phyloP scores from a whole-genome alignment of 805 yeast genomes.

The Metschnikowia cerradonensis region DNA sequence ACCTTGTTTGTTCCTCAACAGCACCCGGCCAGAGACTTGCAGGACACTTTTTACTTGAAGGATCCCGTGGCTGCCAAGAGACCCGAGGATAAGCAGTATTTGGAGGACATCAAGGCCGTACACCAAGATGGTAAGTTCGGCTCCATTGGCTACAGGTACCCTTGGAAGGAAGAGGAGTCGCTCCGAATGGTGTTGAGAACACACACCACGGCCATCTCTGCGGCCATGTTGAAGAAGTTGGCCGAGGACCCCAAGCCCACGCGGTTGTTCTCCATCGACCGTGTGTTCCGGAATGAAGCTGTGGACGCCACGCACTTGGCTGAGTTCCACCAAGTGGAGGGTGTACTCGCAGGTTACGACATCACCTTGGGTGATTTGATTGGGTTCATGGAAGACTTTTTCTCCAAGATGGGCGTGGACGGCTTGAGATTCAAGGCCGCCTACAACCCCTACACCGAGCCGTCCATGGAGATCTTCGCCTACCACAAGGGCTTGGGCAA shows the following conservation, averaged over 20 bases:
- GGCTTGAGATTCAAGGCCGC: conserved; percentile 97
- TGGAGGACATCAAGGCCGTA: conserved; percentile 73
- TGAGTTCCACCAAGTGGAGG: conserved; percentile 99
- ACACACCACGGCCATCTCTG: conserved; percentile 93
- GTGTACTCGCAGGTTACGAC: conserved; percentile 95
- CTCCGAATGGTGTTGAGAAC: conserved; percentile 91
- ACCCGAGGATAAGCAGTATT: conserved; percentile 78
- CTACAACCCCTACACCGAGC: conserved; percentile 98
- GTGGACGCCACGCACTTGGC: conserved; percentile 99
- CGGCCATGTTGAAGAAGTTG: conserved; percentile 79
- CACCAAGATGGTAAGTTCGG: conserved; percentile 91
- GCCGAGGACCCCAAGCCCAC: conserved; percentile 87
- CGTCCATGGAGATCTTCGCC: conserved; percentile 94
- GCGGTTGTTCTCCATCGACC: conserved; percentile 91
- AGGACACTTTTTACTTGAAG: conserved; percentile 95
- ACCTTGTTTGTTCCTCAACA: conserved; percentile 96
- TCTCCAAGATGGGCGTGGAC: conserved; percentile 94
- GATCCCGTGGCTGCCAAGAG: conserved; percentile 80
- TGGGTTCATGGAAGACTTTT: conserved; percentile 97
- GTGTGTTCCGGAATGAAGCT: conserved; percentile 99
- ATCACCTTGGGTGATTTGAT: conserved; percentile 93
- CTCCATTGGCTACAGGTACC: conserved; percentile 96
- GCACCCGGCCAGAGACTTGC: conserved; percentile 99
- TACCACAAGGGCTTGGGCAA: conserved; percentile 91
- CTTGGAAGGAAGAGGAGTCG: conserved; percentile 92